Percentiles rank a stretch among this genome's conserved stretches.
Evolutionary conservation across 2,329 filamentous ascomycete species (phyloP).

Genomic region (Diaporthe amygdali): DNA sequence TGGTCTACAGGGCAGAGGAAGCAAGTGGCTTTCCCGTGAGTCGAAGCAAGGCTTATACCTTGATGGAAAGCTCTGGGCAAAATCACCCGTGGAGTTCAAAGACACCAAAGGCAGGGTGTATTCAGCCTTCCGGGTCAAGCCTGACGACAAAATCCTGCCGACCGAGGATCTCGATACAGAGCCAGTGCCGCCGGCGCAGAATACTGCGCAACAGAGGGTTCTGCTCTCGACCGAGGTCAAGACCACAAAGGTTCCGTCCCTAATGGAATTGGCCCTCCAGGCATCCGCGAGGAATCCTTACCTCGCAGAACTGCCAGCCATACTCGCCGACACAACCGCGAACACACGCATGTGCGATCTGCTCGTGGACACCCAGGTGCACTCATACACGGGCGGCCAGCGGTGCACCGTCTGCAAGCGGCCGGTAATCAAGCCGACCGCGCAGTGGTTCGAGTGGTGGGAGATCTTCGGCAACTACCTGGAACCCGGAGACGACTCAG

Average conservation of each 20-base stretch:
- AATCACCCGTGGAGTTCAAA: constrained; percentile 37
- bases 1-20: constrained; percentile 12
- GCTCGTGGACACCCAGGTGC: constrained; percentile 44
- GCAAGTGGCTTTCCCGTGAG: constrained; percentile 13
- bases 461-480: constrained; percentile 37
- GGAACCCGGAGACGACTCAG: background rate
- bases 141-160: constrained; percentile 15
- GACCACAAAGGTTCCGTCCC: constrained; percentile 46
- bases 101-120: constrained; percentile 29
- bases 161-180: constrained; percentile 22
- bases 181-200: background rate
- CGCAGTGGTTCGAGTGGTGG: constrained; percentile 70
- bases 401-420: constrained; percentile 58
- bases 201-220: background rate
- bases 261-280: constrained; percentile 56
- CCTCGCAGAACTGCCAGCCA: constrained; percentile 44
- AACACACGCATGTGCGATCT: constrained; percentile 45
- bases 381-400: constrained; percentile 54
- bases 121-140: constrained; percentile 31
- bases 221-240: background rate
- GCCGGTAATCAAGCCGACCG: constrained; percentile 53
- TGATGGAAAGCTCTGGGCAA: constrained; percentile 22
- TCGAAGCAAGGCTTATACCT: background rate
- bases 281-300: constrained; percentile 50
- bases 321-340: constrained; percentile 46